Evolutionary conservation across 2,329 filamentous ascomycete species (phyloP), one percentile per base, ranked within the genome.

Genomic region (Gyromitra esculenta): DNA sequence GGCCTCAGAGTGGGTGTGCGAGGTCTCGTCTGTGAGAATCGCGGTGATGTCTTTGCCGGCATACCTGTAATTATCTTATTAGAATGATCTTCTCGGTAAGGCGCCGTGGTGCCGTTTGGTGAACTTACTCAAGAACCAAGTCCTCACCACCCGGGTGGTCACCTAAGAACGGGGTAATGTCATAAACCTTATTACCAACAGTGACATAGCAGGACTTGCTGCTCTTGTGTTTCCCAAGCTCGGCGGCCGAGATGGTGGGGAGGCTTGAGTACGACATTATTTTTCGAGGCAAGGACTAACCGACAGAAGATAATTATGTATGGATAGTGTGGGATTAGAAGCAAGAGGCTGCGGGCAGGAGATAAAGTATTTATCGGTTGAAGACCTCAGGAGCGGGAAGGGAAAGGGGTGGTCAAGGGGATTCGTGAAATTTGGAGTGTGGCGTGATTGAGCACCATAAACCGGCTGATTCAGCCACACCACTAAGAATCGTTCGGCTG

Each of bases 81-180:
- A 75, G 63, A n/a, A 25, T 7, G 39, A 15, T 39, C 35, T 18
- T 45, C 18, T 15, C 4, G 31, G 25, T 7, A 57, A 6, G n/a
- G 25, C 25, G 25, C 25, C 25, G 5, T 18, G 18, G 39, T 25
- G 11, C 5, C 6, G 13, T 54, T 13, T n/a, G 50, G 15, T n/a
- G 50, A 11, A 70, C 74, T 41, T 65, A 79, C 68, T 97, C 92
- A 78, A 97, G 86, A 77, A 99, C 91, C 81, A 98, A 86, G 78
- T 97, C 92, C 81, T 90, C 89, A 75, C 96, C 96, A 80, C 96
- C 96, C 31, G 96, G 96, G 83, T 99, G 96, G 80, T 94, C 91
- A 67, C 94, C 89, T 77, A 97, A 84, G 82, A 99, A 99, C 72
- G 92, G 89, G 75, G 96, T 97, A 79, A 99, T 88, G 86, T 99